Evolutionary conservation across 225 moss, liverwort and hornwort genomes (phyloP), one percentile per base, ranked within the genome.

Genomic region (Marchantia polymorpha): DNA sequence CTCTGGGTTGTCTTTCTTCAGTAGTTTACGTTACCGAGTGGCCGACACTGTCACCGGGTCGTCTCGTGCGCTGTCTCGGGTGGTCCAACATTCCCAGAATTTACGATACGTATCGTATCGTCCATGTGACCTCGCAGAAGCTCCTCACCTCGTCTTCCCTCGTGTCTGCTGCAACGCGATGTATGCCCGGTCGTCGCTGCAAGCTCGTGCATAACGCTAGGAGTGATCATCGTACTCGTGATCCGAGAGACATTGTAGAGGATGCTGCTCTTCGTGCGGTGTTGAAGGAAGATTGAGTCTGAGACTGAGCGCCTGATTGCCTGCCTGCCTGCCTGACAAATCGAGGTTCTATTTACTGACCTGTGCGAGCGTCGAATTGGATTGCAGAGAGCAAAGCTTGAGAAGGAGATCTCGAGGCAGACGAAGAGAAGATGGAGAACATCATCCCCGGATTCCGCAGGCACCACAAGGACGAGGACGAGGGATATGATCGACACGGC

Each of bases 391-490:
- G 26, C 27, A 27, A 27, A 53, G 14, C 16, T 11, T 16, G 73
- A 55, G 72, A 15, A 26, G 12, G 19, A 73, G 2, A 23, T 5
- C 10, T 25, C 26, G 52, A 72, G 20, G 0, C 54, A 58, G 19
- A 75, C 15, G 13, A 52, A 29, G 76, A 22, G 47, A n/a, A 49
- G 81, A 86, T 83, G 86, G 85, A 82, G 66, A 86, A 86, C 83
- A 71, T 86, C 8, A 10, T 83, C 12, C 83, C 83, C 6, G 73
- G 78, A 15, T 81, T 83, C 46, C 73, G 70, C 13, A 69, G 77
- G n/a, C 64, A 77, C 13, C 74, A 55, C 52, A 73, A 76, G 25
- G 25, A 64, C 15, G 65, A 75, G 10, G 86, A 83, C 2, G 67
- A 51, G 22, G 84, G 87, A 30, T 74, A 77, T 26, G 64, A 31